These are phyloP conservation scores for Pistacia atlantica DNA, from an alignment of 345 rosid genomes.

Conservation along the genomic window DNA sequence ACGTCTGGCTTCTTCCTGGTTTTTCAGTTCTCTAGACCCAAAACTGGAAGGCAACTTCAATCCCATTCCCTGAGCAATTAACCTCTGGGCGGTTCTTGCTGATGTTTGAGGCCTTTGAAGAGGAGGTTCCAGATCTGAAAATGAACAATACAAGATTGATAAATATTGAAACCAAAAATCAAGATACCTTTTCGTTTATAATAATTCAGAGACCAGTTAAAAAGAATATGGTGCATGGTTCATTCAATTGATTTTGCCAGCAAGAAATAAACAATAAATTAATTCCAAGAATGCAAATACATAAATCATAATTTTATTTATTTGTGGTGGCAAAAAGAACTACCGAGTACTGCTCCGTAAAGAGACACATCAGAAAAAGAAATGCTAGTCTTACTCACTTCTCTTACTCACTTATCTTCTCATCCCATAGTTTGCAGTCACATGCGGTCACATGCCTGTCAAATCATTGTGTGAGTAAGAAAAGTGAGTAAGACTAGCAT, in stretches of 20 bases:
- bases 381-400: no score
- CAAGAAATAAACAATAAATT: neutral
- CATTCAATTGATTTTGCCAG: neutral
- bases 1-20: slow-evolving; percentile 86
- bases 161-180: neutral
- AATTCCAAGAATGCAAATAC: neutral
- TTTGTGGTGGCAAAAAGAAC: neutral
- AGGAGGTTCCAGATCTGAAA: slow-evolving; percentile 87
- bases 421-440: no score
- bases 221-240: neutral
- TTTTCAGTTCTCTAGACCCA: slow-evolving; percentile 65
- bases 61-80: slow-evolving; percentile 94
- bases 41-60: slow-evolving; percentile 66
- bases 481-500: no score
- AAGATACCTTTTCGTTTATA: neutral
- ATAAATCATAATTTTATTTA: neutral
- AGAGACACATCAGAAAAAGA: neutral
- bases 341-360: neutral
- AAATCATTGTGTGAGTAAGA: no score
- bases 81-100: slow-evolving; percentile 86
- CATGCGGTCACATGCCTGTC: no score
- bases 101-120: slow-evolving; percentile 86
- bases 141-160: neutral
- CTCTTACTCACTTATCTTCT: no score
- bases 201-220: neutral